Percentiles rank a stretch among this genome's conserved stretches.
Evolutionary conservation across 2,329 filamentous ascomycete genomes (phyloP).

Genomic region (Curvularia verruculosa): DNA sequence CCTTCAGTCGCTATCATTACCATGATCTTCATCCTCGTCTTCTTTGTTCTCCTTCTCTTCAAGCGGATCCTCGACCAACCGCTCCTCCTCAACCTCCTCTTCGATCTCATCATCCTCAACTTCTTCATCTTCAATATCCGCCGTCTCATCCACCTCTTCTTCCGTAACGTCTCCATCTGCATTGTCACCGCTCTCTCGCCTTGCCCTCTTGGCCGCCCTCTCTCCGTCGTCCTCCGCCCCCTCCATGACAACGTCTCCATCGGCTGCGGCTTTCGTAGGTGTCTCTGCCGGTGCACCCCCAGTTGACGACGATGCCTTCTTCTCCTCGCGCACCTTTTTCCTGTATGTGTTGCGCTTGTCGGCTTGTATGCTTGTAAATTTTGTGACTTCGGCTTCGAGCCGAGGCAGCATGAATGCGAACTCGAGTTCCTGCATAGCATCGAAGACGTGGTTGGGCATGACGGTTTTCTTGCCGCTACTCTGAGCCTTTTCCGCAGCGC

Average conservation of each 20-base stretch:
- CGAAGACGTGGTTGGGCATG: constrained; percentile 75
- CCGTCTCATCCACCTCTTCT: constrained; percentile 49
- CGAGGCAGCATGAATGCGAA: constrained; percentile 73
- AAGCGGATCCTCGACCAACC: constrained; percentile 51
- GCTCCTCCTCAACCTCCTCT: constrained; percentile 61
- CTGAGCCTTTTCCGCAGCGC: constrained; percentile 74
- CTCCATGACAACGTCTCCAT: constrained; percentile 11
- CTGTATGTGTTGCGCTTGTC: constrained; percentile 77
- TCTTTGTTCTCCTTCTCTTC: constrained; percentile 55
- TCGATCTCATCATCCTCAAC: constrained; percentile 62
- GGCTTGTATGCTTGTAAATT: constrained; percentile 75
- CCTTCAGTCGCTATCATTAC: constrained; percentile 55
- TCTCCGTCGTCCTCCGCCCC: constrained; percentile 47
- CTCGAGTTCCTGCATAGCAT: constrained; percentile 77
- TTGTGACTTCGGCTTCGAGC: constrained; percentile 77
- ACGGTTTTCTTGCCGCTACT: constrained; percentile 78
- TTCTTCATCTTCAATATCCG: constrained; percentile 57
- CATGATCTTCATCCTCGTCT: constrained; percentile 59
- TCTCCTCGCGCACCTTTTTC: constrained; percentile 71
- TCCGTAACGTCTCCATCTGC: constrained; percentile 49
- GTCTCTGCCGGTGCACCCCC: constrained; percentile 4
- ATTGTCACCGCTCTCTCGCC: constrained; percentile 42
- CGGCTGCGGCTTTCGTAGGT: constrained; percentile 2
- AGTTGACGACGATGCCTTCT: constrained; percentile 43
- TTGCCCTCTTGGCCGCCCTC: constrained; percentile 59